Evolutionary conservation across 306 rosid genomes (phyloP).

Genomic region (Clitoria ternatea): DNA sequence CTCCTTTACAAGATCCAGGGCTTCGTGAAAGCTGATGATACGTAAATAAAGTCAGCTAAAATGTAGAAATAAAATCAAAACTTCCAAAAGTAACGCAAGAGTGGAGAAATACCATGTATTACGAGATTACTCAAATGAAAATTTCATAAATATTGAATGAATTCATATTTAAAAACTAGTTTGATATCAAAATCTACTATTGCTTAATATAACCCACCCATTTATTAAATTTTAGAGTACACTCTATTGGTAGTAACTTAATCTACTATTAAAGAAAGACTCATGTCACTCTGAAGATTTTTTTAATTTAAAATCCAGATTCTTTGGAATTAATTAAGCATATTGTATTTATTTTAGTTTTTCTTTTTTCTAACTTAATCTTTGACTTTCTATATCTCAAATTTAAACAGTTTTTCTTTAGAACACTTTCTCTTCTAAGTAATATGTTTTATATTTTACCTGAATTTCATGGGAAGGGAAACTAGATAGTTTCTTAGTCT

Average conservation of each 20-base stretch:
- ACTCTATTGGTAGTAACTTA: not conserved
- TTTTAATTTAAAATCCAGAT: not conserved
- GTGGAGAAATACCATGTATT: not conserved
- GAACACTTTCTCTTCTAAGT: not conserved
- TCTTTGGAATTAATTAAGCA: not conserved
- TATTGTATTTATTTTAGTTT: not conserved
- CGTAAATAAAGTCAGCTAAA: constrained; percentile 25
- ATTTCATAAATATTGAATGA: not conserved
- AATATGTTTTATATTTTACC: not conserved
- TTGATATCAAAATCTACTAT: not conserved
- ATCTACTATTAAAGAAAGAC: not conserved
- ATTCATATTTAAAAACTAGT: not conserved
- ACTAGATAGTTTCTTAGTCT: not conserved
- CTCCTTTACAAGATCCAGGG: constrained; percentile 87
- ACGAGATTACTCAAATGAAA: not conserved
- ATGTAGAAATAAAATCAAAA: constrained; percentile 14
- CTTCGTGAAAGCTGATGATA: constrained; percentile 70
- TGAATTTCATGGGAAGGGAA: not conserved
- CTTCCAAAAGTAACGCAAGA: not conserved
- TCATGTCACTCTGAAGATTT: not conserved
- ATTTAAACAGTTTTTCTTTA: not conserved
- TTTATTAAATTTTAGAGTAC: not conserved
- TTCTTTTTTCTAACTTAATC: not conserved
- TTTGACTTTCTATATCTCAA: not conserved
- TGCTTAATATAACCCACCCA: not conserved